Evolutionary conservation across 495 filamentous ascomycete species (phyloP).

Genomic region (Collariella sp.): DNA sequence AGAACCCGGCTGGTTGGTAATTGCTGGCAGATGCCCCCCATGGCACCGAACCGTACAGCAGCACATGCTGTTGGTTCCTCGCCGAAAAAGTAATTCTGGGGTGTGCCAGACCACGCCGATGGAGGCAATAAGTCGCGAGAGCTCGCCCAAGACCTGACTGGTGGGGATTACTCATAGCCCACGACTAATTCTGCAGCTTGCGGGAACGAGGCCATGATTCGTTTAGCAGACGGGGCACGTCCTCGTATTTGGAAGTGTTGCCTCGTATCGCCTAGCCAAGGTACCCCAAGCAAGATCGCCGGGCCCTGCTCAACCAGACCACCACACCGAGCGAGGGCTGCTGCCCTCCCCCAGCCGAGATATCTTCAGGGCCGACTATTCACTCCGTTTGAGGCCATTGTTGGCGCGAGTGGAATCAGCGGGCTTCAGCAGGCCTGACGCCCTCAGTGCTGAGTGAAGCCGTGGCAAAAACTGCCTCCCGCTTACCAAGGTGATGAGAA

Average conservation of each 20-base stretch:
- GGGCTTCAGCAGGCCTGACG: not conserved
- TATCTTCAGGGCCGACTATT: not conserved
- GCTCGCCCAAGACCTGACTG: not conserved
- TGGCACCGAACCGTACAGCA: too few species aligned
- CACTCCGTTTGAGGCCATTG: not conserved
- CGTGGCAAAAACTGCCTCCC: not conserved
- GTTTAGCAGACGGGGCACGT: not conserved
- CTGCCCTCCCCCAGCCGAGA: not conserved
- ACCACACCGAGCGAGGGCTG: not conserved
- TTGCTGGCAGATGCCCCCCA: too few species aligned
- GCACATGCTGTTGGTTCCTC: too few species aligned
- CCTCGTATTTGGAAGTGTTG: constrained; percentile 10
- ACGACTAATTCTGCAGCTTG: not conserved
- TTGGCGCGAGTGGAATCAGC: not conserved
- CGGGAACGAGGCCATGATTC: not conserved
- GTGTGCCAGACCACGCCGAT: not conserved
- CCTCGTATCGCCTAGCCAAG: constrained; percentile 7
- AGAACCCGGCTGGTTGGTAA: too few species aligned
- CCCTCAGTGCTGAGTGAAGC: not conserved
- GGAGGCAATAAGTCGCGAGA: not conserved
- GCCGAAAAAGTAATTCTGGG: not conserved
- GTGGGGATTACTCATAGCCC: constrained; percentile 1
- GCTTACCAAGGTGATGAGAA: not conserved
- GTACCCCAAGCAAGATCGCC: not conserved
- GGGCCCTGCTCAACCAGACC: not conserved